Evolutionary conservation across 225 moss, liverwort and hornwort species (phyloP).

Genomic region (Antitrichia curtipendula): DNA sequence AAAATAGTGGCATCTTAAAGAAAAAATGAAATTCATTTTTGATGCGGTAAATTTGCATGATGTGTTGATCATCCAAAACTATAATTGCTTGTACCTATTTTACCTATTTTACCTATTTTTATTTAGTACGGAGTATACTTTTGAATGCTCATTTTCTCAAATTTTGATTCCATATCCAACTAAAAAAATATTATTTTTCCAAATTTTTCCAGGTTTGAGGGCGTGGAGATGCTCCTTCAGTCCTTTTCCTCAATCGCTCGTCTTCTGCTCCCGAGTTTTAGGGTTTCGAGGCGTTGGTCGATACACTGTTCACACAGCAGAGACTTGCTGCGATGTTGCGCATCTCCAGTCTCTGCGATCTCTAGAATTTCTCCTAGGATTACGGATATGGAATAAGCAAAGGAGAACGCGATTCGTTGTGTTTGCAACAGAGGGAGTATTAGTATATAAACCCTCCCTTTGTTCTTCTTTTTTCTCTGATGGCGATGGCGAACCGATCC

Average conservation of each 20-base stretch:
- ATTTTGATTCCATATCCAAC: not conserved
- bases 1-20: not conserved
- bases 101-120: no score
- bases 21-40: not conserved
- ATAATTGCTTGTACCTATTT: not conserved
- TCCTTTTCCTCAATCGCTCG: not conserved
- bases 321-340: not conserved
- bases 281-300: not conserved
- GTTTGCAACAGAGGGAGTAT: not conserved
- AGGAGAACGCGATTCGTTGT: not conserved
- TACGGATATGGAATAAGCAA: not conserved
- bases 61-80: not conserved
- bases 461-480: not conserved
- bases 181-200: not conserved
- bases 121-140: no score
- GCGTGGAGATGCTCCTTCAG: not conserved
- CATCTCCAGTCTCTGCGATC: not conserved
- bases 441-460: not conserved
- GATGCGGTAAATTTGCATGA: accelerated
- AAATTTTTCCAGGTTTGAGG: not conserved
- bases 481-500: not conserved
- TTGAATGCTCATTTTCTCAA: not conserved
- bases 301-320: not conserved
- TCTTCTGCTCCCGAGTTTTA: no score
- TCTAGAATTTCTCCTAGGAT: not conserved